Conservation (phyloP, 352 stramenopile genomes). For the Pythium phragmiticola region DNA sequence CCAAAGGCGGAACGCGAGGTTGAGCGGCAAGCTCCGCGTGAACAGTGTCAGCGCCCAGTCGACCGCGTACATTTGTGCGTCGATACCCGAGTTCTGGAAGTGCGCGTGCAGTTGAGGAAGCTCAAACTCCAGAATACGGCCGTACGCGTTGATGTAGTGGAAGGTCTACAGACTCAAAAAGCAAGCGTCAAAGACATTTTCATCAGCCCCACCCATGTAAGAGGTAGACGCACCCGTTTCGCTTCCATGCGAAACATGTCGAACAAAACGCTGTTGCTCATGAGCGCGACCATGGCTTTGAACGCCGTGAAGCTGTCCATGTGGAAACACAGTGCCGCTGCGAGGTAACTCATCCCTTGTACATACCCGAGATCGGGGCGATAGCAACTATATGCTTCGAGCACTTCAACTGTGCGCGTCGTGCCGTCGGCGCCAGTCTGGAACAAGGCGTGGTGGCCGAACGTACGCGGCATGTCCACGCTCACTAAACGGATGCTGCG, state of each 20-base stretch:
- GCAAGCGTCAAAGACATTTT: neutral
- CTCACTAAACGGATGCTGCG: conserved; percentile 82
- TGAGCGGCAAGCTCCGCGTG: conserved; percentile 67
- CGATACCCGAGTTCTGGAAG: conserved; percentile 73
- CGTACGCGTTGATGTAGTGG: conserved; percentile 78
- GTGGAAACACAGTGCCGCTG: conserved; percentile 79
- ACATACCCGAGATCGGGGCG: conserved; percentile 83
- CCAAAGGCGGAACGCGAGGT: conserved; percentile 76
- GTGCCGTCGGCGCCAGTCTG: conserved; percentile 69
- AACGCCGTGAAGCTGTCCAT: conserved; percentile 89
- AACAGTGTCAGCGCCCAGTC: conserved; percentile 86
- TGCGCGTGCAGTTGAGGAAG: conserved; percentile 58
- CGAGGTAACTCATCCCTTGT: conserved; percentile 89
- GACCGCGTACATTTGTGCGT: conserved; percentile 85
- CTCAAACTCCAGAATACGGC: conserved; percentile 80
- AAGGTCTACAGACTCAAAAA: conserved; percentile 56
- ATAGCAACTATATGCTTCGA: conserved; percentile 88
- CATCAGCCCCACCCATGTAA: neutral
- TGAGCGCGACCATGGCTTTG: conserved; percentile 76
- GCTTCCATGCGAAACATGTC: conserved; percentile 86
- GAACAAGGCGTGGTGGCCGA: conserved; percentile 80
- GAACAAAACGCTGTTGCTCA: conserved; percentile 85
- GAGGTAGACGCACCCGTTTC: conserved; percentile 50
- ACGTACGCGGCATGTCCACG: conserved; percentile 85
- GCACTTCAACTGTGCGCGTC: conserved; percentile 70